phyloP scores from a whole-genome alignment of 108 stramenopile species.

The Fistulifera solaris region DNA sequence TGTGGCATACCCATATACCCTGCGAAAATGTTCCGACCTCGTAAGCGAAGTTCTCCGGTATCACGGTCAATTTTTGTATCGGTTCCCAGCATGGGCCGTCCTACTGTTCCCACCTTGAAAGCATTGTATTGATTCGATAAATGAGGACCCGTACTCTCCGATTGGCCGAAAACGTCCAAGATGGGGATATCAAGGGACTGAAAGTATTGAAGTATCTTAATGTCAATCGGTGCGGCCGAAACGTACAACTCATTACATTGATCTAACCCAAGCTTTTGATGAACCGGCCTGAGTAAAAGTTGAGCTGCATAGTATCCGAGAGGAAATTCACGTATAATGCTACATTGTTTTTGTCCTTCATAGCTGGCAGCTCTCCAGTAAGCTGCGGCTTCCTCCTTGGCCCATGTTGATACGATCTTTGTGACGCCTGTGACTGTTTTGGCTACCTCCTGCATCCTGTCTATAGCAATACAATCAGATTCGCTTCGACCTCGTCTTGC shows the following conservation, averaged over 20 bases:
- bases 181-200: conserved; percentile 62
- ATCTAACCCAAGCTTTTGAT: conserved; percentile 50
- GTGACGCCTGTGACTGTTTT: conserved; percentile 23
- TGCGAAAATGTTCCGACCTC: conserved; percentile 61
- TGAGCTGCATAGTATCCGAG: no score
- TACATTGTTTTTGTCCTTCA: background rate
- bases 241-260: conserved; percentile 32
- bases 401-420: conserved; percentile 55
- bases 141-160: conserved; percentile 67
- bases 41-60: conserved; percentile 48
- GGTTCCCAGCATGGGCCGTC: conserved; percentile 25
- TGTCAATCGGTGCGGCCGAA: conserved; percentile 55
- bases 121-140: conserved; percentile 30
- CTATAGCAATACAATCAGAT: no score
- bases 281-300: conserved; percentile 12
- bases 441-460: conserved; percentile 63
- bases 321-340: background rate
- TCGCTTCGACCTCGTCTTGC: no score
- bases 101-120: conserved; percentile 29
- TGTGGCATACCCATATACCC: conserved; percentile 65
- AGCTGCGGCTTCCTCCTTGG: conserved; percentile 33
- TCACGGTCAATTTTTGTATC: conserved; percentile 20
- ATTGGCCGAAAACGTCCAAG: conserved; percentile 56
- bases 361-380: conserved; percentile 13
- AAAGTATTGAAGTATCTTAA: conserved; percentile 59